Percentiles rank a stretch among this genome's conserved stretches.
These are phyloP conservation scores for Mycena floridula DNA, from an alignment of 768 basidiomycete species.

Conservation along the genomic window DNA sequence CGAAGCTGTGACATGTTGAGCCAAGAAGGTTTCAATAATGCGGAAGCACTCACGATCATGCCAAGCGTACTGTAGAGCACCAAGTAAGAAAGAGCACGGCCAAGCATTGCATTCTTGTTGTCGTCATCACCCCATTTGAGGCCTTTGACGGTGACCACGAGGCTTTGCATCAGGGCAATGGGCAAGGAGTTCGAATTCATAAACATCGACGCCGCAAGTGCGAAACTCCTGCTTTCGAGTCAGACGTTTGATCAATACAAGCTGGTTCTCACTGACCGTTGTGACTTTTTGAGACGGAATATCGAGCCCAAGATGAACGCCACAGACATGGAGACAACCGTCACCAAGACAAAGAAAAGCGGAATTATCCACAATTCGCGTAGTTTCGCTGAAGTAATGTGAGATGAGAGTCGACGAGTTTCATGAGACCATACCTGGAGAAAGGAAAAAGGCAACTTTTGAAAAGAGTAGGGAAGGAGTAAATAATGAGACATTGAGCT, in stretches of 20 bases:
- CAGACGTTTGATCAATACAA: neutral
- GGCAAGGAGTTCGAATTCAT: conserved; percentile 96
- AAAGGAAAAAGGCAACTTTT: conserved; percentile 90
- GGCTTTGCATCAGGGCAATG: conserved; percentile 88
- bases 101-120: conserved; percentile 83
- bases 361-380: conserved; percentile 82
- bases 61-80: conserved; percentile 93
- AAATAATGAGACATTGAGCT: conserved; percentile 84
- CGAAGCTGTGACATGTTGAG: conserved; percentile 49
- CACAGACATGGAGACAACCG: conserved; percentile 60
- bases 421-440: conserved; percentile 48
- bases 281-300: conserved; percentile 66
- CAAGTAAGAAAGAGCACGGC: conserved; percentile 83
- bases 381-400: conserved; percentile 50
- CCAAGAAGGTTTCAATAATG: neutral
- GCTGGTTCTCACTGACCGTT: conserved; percentile 51
- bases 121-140: conserved; percentile 81
- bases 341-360: conserved; percentile 78
- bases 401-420: neutral
- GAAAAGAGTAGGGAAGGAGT: conserved; percentile 86
- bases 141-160: conserved; percentile 76
- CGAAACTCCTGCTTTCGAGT: conserved; percentile 50
- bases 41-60: conserved; percentile 67
- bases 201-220: conserved; percentile 79
- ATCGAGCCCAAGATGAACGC: conserved; percentile 57